Conservation (phyloP, 202 grass and related monocot species). For the Setaria italica region DNA sequence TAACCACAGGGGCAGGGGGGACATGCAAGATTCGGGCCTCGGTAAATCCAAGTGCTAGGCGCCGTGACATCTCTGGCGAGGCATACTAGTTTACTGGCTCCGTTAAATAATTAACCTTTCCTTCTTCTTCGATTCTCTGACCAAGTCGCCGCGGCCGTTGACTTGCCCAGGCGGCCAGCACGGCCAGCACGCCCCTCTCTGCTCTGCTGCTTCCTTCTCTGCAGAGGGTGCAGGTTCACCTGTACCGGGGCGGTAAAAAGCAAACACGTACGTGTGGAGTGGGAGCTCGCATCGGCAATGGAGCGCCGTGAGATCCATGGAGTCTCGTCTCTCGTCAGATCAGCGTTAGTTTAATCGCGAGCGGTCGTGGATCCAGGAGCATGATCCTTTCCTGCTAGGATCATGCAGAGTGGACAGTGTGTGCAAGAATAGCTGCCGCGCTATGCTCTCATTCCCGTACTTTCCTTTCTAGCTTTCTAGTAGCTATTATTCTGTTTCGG, state of each 20-base stretch:
- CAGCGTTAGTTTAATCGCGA: too few relatives aligned
- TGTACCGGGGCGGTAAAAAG: not conserved
- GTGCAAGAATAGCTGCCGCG: too few relatives aligned
- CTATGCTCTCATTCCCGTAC: too few relatives aligned
- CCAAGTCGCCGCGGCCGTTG: slow-evolving; percentile 14
- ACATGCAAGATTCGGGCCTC: not conserved
- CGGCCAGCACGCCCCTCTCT: not conserved
- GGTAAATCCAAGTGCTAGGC: not conserved
- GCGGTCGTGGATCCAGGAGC: too few relatives aligned
- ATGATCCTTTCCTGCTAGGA: too few relatives aligned
- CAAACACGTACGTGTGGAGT: not conserved
- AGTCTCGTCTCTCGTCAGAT: not conserved
- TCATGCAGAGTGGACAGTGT: too few relatives aligned
- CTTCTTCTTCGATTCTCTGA: not conserved
- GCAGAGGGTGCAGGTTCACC: not conserved
- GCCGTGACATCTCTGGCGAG: not conserved
- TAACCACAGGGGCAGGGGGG: too few relatives aligned
- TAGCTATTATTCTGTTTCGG: too few relatives aligned
- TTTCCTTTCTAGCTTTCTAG: too few relatives aligned
- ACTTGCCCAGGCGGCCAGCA: not conserved
- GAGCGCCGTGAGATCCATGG: slow-evolving; percentile 34
- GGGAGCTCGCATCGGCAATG: not conserved
- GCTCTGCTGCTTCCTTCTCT: not conserved
- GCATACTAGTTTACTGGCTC: too few relatives aligned
- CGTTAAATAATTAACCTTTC: not conserved